Evolutionary conservation across 805 yeast species (phyloP).

Genomic region (Limtongia smithiae): DNA sequence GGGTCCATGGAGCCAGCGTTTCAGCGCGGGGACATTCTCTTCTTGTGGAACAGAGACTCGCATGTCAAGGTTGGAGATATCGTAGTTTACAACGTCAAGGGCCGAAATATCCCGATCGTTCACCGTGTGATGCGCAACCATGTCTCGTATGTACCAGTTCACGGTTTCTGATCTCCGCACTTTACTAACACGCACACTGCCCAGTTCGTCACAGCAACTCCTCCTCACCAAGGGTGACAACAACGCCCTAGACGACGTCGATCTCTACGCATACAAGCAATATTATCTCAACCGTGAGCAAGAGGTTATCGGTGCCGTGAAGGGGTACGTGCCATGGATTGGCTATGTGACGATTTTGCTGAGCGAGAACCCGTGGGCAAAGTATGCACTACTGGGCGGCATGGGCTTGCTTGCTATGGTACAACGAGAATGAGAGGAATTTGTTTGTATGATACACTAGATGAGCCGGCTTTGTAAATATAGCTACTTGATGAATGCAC

Average conservation of each 20-base stretch:
- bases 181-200: background rate
- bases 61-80: slow-evolving; percentile 78
- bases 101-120: slow-evolving; percentile 87
- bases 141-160: slow-evolving; percentile 38
- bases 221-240: slow-evolving; percentile 94
- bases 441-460: background rate
- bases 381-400: slow-evolving; percentile 69
- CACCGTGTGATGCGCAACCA: slow-evolving; percentile 92
- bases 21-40: slow-evolving; percentile 92
- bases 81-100: slow-evolving; percentile 83
- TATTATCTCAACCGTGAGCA: slow-evolving; percentile 67
- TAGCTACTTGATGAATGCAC: too few relatives aligned
- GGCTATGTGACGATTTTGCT: slow-evolving; percentile 90
- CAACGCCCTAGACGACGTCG: slow-evolving; percentile 85
- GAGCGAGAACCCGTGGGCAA: slow-evolving; percentile 82
- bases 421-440: slow-evolving; percentile 45
- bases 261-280: slow-evolving; percentile 73
- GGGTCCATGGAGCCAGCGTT: slow-evolving; percentile 99
- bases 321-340: slow-evolving; percentile 80
- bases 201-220: slow-evolving; percentile 25
- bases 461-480: background rate
- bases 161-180: background rate
- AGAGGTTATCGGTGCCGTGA: slow-evolving; percentile 89
- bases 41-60: slow-evolving; percentile 80
- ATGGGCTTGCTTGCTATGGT: slow-evolving; percentile 69